Conservation (phyloP, 345 rosid genomes). For the Acer yangbiense region DNA sequence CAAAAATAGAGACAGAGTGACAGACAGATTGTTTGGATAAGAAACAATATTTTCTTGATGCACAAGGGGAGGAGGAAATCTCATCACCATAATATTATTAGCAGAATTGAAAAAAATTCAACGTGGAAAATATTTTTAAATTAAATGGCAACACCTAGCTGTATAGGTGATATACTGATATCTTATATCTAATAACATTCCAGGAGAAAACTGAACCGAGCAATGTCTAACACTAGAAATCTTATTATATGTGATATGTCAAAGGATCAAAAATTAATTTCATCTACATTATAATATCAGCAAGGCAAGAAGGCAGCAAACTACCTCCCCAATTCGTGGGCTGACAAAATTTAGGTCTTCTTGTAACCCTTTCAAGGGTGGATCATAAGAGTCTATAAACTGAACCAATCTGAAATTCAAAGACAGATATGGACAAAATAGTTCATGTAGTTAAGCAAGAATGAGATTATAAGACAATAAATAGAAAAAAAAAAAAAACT, state of each 20-base stretch:
- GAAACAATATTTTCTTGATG: not conserved
- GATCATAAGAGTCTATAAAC: conserved; percentile 95
- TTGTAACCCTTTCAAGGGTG: conserved; percentile 95
- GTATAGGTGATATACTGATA: not conserved
- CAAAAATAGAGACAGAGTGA: no score
- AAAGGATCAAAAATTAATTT: not conserved
- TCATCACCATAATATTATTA: not conserved
- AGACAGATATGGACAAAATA: conserved; percentile 10
- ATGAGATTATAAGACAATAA: not conserved
- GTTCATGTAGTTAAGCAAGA: not conserved
- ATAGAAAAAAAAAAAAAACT: not conserved
- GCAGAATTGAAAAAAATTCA: not conserved
- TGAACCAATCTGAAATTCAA: conserved; percentile 78
- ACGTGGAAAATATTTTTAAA: no score
- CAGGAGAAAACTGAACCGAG: not conserved
- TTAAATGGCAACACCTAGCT: no score
- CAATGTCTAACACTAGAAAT: not conserved
- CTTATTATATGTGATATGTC: no score
- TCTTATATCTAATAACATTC: not conserved
- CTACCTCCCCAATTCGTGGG: conserved; percentile 99
- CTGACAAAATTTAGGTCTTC: conserved; percentile 98
- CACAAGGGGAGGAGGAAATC: not conserved
- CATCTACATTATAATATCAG: not conserved
- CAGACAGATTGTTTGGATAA: no score
- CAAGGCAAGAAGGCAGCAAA: conserved; percentile 18